Evolutionary conservation across 2,329 filamentous ascomycete species (phyloP), one percentile per base, ranked within the genome.

Genomic region (Clonostachys chloroleuca): DNA sequence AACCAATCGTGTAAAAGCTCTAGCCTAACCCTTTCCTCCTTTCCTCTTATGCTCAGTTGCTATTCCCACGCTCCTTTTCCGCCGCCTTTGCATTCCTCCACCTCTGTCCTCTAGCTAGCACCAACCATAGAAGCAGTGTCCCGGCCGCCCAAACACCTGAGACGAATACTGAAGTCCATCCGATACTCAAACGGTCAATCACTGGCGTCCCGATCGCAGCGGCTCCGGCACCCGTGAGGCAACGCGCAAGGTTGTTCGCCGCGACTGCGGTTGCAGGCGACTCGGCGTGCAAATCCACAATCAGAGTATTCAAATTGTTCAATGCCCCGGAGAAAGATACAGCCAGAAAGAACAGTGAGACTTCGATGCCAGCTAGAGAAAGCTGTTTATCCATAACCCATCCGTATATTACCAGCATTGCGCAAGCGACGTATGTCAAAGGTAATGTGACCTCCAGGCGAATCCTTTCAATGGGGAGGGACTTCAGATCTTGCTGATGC

Each of bases 111-210:
- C 65, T 65, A 30, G 67, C 75, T 40, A 74, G 65, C 45, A 82
- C 66, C 5, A 77, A 51, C 56, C 65, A 72, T 43, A 84, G 60
- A 13, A 73, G 59, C 1, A 78, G 80, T 33, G 73, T 71, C 46
- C 72, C 66, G 3, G 65, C 59, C 2, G 72, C 59, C 51, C 77
- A 74, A 6, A 83, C 59, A 34, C 81, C 56, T 2, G 73, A 74
- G 47, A 82, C 69, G 42, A 84, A 74, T 0, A 78, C 83, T 49
- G 77, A 84, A n/a, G 73, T 77, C 80, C 81, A 84, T 0, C 81
- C 83, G 30, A 73, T 60, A 5, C 82, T 83, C 66, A 85, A 74
- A 0, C 61, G 64, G 7, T 64, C 51, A 33, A 86, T 73, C 72
- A 86, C 80, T 45, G 72, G 65, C 44, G 81, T 73, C 36, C 86